phyloP scores from a whole-genome alignment of 768 basidiomycete genomes.

The Kwoniella sp. region DNA sequence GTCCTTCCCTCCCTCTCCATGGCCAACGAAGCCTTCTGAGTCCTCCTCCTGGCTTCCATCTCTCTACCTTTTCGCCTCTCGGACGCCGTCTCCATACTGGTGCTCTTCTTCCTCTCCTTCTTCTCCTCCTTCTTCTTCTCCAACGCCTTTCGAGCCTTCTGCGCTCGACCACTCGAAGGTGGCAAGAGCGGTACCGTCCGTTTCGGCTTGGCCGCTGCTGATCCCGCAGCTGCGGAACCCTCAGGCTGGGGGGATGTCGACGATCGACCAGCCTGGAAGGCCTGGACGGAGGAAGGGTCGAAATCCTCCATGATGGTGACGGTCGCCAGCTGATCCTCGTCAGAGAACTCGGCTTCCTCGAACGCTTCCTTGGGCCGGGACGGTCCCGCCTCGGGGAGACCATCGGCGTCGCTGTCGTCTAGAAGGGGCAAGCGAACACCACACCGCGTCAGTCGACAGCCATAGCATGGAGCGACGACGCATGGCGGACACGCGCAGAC shows the following conservation, averaged over 20 bases:
- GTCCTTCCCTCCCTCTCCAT: slow-evolving; percentile 54
- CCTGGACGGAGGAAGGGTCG: slow-evolving; percentile 58
- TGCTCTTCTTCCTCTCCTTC: slow-evolving; percentile 25
- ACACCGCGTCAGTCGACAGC: too few relatives aligned
- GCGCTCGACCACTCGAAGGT: slow-evolving; percentile 39
- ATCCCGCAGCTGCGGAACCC: not conserved
- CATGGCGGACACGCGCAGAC: too few relatives aligned
- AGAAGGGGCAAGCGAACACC: not conserved
- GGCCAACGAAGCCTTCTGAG: slow-evolving; percentile 68
- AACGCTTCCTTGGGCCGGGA: slow-evolving; percentile 26
- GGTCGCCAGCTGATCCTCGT: slow-evolving; percentile 77
- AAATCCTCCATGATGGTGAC: slow-evolving; percentile 91
- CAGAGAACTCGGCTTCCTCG: slow-evolving; percentile 68
- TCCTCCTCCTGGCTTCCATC: slow-evolving; percentile 63
- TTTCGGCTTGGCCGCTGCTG: slow-evolving; percentile 1
- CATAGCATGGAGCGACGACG: too few relatives aligned
- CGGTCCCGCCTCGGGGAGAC: slow-evolving; percentile 24
- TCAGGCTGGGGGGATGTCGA: slow-evolving; percentile 14
- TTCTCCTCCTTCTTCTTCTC: slow-evolving; percentile 20
- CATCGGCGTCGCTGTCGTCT: slow-evolving; percentile 20
- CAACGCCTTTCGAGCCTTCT: slow-evolving; percentile 20
- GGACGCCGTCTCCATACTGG: slow-evolving; percentile 68
- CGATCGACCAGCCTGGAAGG: not conserved
- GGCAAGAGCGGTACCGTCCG: slow-evolving; percentile 33
- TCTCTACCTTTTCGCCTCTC: slow-evolving; percentile 61